phyloP scores from a whole-genome alignment of 805 yeast species.

The Kuraishia hungarica region DNA sequence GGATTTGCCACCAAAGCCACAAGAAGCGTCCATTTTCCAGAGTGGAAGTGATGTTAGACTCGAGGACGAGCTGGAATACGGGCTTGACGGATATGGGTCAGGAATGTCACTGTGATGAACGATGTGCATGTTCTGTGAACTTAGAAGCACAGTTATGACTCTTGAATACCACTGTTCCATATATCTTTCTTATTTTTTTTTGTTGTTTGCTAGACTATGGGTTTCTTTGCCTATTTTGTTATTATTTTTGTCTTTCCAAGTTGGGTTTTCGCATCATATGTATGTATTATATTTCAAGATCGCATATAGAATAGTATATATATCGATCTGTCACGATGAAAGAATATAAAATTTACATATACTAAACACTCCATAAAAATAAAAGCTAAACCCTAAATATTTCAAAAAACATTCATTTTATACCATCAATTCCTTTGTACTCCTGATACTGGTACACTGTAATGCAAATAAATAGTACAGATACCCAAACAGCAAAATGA shows the following conservation, averaged over 20 bases:
- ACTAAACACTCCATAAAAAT: too few species aligned
- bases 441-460: too few species aligned
- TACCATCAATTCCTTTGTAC: too few species aligned
- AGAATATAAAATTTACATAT: background rate
- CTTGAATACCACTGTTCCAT: background rate
- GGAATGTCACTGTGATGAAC: background rate
- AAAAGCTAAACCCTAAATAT: too few species aligned
- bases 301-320: background rate
- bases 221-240: background rate
- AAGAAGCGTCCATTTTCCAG: constrained; percentile 27
- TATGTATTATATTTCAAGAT: background rate
- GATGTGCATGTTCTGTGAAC: background rate
- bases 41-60: constrained; percentile 30
- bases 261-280: background rate
- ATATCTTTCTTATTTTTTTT: too few species aligned
- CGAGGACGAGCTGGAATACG: constrained; percentile 61
- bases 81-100: constrained; percentile 42
- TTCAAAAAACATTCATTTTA: too few species aligned
- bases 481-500: background rate
- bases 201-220: background rate
- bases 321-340: background rate
- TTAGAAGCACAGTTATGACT: background rate
- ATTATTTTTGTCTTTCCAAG: background rate
- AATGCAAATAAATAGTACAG: background rate
- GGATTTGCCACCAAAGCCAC: constrained; percentile 57